phyloP scores from a whole-genome alignment of 495 filamentous ascomycete species.

The Immersiella caudata region DNA sequence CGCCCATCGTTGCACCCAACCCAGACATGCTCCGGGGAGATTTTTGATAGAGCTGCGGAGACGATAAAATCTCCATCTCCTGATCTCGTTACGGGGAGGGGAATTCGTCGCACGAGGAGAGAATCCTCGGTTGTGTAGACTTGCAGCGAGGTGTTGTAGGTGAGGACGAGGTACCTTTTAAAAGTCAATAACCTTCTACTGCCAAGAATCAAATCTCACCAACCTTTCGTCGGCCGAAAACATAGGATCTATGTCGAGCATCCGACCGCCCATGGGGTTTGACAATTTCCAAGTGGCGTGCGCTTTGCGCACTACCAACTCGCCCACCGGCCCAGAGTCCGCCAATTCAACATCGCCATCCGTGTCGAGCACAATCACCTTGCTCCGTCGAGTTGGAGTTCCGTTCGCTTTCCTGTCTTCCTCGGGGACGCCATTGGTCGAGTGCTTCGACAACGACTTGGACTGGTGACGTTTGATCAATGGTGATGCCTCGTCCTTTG shows the following conservation, averaged over 20 bases:
- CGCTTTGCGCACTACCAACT: slow-evolving; percentile 6
- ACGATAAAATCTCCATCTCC: slow-evolving; percentile 45
- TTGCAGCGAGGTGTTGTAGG: slow-evolving; percentile 64
- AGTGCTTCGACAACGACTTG: slow-evolving; percentile 28
- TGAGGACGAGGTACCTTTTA: slow-evolving; percentile 68
- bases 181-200: slow-evolving; percentile 36
- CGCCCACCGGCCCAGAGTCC: no score
- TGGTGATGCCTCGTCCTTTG: slow-evolving; percentile 34
- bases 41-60: slow-evolving; percentile 62
- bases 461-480: slow-evolving; percentile 35
- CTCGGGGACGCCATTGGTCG: not conserved
- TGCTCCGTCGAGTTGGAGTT: not conserved
- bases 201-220: slow-evolving; percentile 28
- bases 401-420: not conserved
- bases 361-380: not conserved
- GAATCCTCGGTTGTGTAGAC: slow-evolving; percentile 82
- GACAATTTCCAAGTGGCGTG: slow-evolving; percentile 58
- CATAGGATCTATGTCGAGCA: slow-evolving; percentile 73
- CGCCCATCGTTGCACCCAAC: slow-evolving; percentile 67
- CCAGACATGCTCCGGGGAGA: slow-evolving; percentile 63
- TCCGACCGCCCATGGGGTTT: slow-evolving; percentile 65
- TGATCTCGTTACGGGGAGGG: slow-evolving; percentile 34
- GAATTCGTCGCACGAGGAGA: slow-evolving; percentile 68
- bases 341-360: not conserved
- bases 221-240: slow-evolving; percentile 83